phyloP scores from a whole-genome alignment of 1,284 basidiomycete species.

The Ustilago esculenta region DNA sequence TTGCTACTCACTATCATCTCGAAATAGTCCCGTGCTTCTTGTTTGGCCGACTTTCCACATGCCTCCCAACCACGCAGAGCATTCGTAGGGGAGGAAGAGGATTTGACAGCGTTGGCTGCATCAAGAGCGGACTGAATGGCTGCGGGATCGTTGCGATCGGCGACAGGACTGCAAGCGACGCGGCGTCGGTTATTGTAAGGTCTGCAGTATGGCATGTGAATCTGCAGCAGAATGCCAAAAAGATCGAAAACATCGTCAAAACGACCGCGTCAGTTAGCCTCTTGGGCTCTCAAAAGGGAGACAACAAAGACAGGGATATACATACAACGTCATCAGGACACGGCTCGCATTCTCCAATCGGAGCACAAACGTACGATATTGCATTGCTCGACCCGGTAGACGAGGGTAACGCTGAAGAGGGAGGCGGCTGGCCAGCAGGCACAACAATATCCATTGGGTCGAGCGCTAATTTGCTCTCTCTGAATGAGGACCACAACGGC shows the following conservation, averaged over 20 bases:
- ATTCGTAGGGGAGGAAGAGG: neutral
- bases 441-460: neutral
- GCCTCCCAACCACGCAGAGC: constrained; percentile 35
- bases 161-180: constrained; percentile 28
- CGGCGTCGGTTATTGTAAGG: constrained; percentile 58
- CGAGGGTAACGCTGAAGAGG: neutral
- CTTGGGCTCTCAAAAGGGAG: no score
- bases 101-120: neutral
- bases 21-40: constrained; percentile 45
- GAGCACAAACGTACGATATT: constrained; percentile 29
- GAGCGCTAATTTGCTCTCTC: neutral
- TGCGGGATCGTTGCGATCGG: neutral
- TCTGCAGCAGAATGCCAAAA: neutral
- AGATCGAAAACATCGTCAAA: no score
- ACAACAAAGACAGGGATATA: no score
- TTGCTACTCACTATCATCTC: constrained; percentile 47
- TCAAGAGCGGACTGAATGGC: constrained; percentile 12
- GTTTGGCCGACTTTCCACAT: constrained; percentile 41
- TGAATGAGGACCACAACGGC: constrained; percentile 34
- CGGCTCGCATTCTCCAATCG: constrained; percentile 35
- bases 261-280: no score
- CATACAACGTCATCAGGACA: constrained; percentile 47
- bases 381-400: neutral
- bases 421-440: neutral
- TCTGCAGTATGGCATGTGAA: constrained; percentile 53